Evolutionary conservation across 1,139 yeast genomes (phyloP).

Genomic region (Cylindricascospora bacillispora): DNA sequence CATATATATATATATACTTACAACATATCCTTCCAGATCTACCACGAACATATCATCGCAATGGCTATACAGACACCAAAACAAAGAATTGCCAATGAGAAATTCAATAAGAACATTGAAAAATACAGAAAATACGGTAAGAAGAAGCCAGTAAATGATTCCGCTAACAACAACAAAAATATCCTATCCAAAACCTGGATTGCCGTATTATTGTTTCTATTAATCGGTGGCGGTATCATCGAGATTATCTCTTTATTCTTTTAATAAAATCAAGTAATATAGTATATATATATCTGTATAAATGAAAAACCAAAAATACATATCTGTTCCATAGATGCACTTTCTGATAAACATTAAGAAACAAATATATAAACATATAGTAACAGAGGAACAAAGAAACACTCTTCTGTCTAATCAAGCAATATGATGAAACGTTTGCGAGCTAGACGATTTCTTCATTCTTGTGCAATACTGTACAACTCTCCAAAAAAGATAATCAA

Average conservation of each 20-base stretch:
- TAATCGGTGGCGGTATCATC: constrained; percentile 73
- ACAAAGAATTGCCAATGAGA: constrained; percentile 75
- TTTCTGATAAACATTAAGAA: too few relatives aligned
- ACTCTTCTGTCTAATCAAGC: too few relatives aligned
- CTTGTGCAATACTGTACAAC: too few relatives aligned
- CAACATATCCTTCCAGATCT: neutral
- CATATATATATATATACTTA: too few relatives aligned
- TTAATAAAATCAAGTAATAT: too few relatives aligned
- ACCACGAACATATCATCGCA: neutral
- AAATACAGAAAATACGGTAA: constrained; percentile 54
- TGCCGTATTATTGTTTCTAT: constrained; percentile 49
- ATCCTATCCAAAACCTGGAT: constrained; percentile 28
- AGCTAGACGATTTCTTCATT: too few relatives aligned
- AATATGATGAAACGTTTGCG: too few relatives aligned
- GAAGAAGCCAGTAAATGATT: constrained; percentile 39
- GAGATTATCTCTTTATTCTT: constrained; percentile 39
- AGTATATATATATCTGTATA: too few relatives aligned
- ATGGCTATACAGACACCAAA: constrained; percentile 57
- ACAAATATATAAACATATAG: too few relatives aligned
- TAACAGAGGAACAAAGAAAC: too few relatives aligned
- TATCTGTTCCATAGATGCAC: too few relatives aligned
- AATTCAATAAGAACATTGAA: constrained; percentile 63
- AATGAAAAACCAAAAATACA: too few relatives aligned
- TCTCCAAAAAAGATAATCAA: neutral
- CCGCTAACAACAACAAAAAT: constrained; percentile 30